These are phyloP conservation scores for Cephalotrichum gorgonifer DNA, from an alignment of 2,329 filamentous ascomycete genomes.

Conservation along the genomic window DNA sequence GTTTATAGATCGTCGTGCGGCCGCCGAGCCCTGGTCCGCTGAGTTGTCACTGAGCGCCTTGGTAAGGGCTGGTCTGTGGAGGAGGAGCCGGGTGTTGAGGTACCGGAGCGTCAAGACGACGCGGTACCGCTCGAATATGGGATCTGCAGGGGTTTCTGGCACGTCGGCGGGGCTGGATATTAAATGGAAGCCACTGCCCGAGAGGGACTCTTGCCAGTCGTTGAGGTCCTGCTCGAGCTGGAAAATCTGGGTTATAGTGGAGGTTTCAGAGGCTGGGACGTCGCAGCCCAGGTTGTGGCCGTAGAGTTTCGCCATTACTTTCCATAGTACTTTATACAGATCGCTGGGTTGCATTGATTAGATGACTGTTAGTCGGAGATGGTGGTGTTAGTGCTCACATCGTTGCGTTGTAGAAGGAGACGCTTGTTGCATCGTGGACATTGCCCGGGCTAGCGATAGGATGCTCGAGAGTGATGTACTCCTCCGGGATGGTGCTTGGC, in stretches of 20 bases:
- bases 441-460: not conserved
- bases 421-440: not conserved
- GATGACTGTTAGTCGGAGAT: not conserved
- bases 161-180: not conserved
- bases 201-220: not conserved
- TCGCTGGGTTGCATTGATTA: too few relatives aligned
- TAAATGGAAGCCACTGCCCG: not conserved
- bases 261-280: not conserved
- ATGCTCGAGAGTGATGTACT: not conserved
- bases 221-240: conserved; percentile 1
- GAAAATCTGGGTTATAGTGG: not conserved
- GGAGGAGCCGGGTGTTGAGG: conserved; percentile 6
- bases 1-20: not conserved
- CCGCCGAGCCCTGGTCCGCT: not conserved
- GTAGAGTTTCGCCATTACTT: not conserved
- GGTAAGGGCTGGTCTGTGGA: conserved; percentile 2
- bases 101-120: conserved; percentile 5
- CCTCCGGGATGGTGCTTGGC: not conserved
- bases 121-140: not conserved
- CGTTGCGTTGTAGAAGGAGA: conserved; percentile 1
- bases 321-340: conserved; percentile 1
- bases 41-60: conserved; percentile 1
- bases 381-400: not conserved
- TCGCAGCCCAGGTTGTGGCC: conserved; percentile 3
- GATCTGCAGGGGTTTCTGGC: not conserved